Evolutionary conservation across 805 yeast genomes (phyloP).

Genomic region (Jamesozyma hellenica): DNA sequence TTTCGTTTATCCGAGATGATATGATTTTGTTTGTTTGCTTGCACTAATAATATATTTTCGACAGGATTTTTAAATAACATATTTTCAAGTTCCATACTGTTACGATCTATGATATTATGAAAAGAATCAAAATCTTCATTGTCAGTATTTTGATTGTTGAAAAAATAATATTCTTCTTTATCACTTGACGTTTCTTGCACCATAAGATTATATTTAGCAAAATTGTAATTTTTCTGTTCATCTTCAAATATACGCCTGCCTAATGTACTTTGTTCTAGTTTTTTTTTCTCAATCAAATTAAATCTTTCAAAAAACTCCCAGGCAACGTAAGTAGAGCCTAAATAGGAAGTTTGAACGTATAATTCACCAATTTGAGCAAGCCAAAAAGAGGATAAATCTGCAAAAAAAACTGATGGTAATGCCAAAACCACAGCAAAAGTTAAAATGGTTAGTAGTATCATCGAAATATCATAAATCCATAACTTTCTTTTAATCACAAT

Average conservation of each 20-base stretch:
- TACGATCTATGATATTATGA: too few species aligned
- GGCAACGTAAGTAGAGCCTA: slow-evolving; percentile 60
- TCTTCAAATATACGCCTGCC: slow-evolving; percentile 72
- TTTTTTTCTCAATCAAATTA: slow-evolving; percentile 43
- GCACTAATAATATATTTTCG: too few species aligned
- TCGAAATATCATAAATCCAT: slow-evolving; percentile 35
- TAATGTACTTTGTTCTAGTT: slow-evolving; percentile 60
- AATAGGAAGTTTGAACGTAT: slow-evolving; percentile 62
- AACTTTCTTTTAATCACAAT: slow-evolving; percentile 42
- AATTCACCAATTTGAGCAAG: slow-evolving; percentile 64
- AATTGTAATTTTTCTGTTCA: slow-evolving; percentile 32
- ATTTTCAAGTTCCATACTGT: not conserved
- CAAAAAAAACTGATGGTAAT: slow-evolving; percentile 61
- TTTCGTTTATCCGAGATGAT: slow-evolving; percentile 16
- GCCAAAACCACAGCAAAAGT: slow-evolving; percentile 47
- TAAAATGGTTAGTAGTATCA: slow-evolving; percentile 47
- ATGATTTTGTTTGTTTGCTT: too few species aligned
- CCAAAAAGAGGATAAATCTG: slow-evolving; percentile 70
- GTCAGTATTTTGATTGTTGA: not conserved
- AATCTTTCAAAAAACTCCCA: slow-evolving; percentile 82
- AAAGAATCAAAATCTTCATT: too few species aligned
- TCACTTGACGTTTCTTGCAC: slow-evolving; percentile 19
- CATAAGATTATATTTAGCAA: slow-evolving; percentile 23
- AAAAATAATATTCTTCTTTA: too few species aligned
- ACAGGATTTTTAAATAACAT: not conserved